Base-by-base conservation (phyloP, 257 asterid species). In the Nicotiana obtusifolia region DNA sequence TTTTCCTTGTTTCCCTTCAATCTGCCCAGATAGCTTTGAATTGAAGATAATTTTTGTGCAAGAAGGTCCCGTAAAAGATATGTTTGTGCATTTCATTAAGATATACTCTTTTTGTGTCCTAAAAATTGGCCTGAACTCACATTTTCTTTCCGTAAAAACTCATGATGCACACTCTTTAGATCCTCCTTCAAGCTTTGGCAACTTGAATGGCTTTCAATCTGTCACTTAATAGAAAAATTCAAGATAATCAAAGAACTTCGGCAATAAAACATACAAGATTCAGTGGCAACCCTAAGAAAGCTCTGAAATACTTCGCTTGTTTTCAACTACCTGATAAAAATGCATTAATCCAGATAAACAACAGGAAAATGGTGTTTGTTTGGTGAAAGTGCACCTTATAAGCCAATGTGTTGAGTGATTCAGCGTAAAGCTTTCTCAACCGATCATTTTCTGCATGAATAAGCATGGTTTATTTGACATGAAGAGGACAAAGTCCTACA, bases 151-250 rank as follows among this genome's bases (percentile, higher is more conserved):
- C 33, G 80, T 24, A 17, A 77, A 80, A 68, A 66, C 77, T 86
- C 88, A 47, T 82, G 75, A 9, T 26, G 76, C 57, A 80, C 56
- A 73, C 84, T 82, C 64, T 88, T 84, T 79, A 86, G 67, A 66
- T 88, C 87, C 80, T 86, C 86, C 80, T 86, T 86, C 88, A 88
- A 82, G 67, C 65, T 68, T 52, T 82, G 88, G 84, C 44, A 86
- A 81, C 77, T 82, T 35, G 84, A 80, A 7, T 66, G 87, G 47
- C 73, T 81, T 65, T 88, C 91, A 77, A 88, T 75, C 91, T 84
- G 85, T 61, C 59, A 30, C 60, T 60, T 52, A 52, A 41, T 59
- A 31, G 44, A 61, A 60, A 1, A 41, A 28, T 76, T 15, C 41
- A 61, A n/a, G 22, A 64, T 53, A 61, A 65, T 26, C 9, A 80